Percentiles rank a stretch among this genome's conserved stretches.
These are phyloP conservation scores for Fragosphaeria purpurea DNA, from an alignment of 2,329 filamentous ascomycete species.

Conservation along the genomic window DNA sequence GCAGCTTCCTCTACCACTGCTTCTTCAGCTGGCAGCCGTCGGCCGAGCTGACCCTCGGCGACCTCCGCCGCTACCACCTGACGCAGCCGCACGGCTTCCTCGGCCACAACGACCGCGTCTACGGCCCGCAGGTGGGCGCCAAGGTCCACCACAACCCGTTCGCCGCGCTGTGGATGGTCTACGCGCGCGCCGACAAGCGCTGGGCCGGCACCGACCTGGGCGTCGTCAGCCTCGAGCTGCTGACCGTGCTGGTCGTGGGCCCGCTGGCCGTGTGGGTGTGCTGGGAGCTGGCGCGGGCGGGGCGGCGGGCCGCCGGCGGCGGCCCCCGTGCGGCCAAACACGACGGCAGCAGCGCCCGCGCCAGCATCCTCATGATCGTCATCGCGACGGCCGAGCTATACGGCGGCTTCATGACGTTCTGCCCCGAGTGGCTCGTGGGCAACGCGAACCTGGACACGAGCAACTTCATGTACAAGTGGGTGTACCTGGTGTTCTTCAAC, in stretches of 20 bases:
- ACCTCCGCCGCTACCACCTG: slow-evolving; percentile 30
- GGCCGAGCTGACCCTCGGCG: slow-evolving; percentile 20
- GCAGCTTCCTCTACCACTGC: slow-evolving; percentile 85
- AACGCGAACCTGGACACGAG: slow-evolving; percentile 53
- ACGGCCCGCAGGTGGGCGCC: slow-evolving; percentile 48
- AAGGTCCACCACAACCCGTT: slow-evolving; percentile 41
- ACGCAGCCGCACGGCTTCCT: slow-evolving; percentile 42
- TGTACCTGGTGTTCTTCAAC: slow-evolving; percentile 61
- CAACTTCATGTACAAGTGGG: slow-evolving; percentile 60
- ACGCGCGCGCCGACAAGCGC: slow-evolving; percentile 51
- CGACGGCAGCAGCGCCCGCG: slow-evolving; percentile 41
- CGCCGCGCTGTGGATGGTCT: slow-evolving; percentile 59
- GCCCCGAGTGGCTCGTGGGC: slow-evolving; percentile 56
- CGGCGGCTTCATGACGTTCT: slow-evolving; percentile 62
- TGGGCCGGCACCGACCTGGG: slow-evolving; percentile 55
- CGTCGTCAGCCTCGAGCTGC: slow-evolving; percentile 53
- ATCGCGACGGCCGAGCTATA: slow-evolving; percentile 58
- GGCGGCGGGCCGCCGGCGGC: slow-evolving; percentile 15
- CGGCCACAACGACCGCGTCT: slow-evolving; percentile 37
- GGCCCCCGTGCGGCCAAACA: too few species aligned
- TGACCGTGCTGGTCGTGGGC: slow-evolving; percentile 55
- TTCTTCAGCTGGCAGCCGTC: slow-evolving; percentile 56
- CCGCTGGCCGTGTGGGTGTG: slow-evolving; percentile 50
- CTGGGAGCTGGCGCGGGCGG: slow-evolving; percentile 46
- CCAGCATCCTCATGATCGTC: slow-evolving; percentile 53